Evolutionary conservation across 805 yeast genomes (phyloP), one percentile per base, ranked within the genome.

Genomic region (Metschnikowia picachoensis): DNA sequence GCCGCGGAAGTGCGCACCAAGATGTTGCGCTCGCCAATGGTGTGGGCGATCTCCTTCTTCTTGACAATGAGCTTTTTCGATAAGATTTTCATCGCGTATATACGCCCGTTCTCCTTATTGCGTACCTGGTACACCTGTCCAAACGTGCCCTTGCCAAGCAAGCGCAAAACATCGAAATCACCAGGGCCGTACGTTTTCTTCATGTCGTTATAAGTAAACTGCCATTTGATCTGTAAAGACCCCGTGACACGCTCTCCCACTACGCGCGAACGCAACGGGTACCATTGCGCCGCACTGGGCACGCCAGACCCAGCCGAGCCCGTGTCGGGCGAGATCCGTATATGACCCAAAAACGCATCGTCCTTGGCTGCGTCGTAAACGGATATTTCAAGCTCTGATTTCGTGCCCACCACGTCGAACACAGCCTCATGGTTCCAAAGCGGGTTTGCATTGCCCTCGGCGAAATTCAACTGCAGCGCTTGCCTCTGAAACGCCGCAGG

Each of bases 121-220:
- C 85, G 82, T 37, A 94, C 99, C 71, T 94, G 99, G 68, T 85
- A 94, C 32, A 92, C 99, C 70, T 89, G 96, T 30, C 99, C 99
- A 73, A 92, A 92, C 1, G 98, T 94, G 44, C 99, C 99, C 63
- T 89, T 90, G 50, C 99, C 99, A 50, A 92, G 73, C 43, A 92
- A 73, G 60, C 97, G 77, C 58, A 94, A 78, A 14, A 92, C 89
- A 64, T 91, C 96, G 66, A 94, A 94, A 67, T 94, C 98, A 42
- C 84, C 85, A 5, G 99, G 99, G 1, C 97, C 96, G 60, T 85
- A 87, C 56, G 85, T 87, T 57, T 82, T 80, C 64, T 87, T 85
- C 41, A 80, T 72, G 16, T 86, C 81, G 31, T 80, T 70, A 39
- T 80, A 80, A 13, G 73, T 60, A 66, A 83, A 92, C 53, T 81